phyloP scores from a whole-genome alignment of 2,329 filamentous ascomycete species.

The Arthrobotrys conoides region DNA sequence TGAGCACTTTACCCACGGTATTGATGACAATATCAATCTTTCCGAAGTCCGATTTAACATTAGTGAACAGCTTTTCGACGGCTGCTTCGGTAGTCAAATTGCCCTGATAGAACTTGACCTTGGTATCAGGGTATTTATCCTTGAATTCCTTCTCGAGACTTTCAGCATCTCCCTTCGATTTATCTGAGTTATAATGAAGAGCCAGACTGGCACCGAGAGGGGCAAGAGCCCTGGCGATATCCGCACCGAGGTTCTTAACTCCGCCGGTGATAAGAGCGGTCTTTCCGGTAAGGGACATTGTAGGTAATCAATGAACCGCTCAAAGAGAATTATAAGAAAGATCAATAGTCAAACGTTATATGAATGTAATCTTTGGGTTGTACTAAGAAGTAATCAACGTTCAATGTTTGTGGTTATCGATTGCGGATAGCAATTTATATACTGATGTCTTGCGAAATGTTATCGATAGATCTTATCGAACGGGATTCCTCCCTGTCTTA shows the following conservation, averaged over 20 bases:
- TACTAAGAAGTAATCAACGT: not conserved
- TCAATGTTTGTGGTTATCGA: not conserved
- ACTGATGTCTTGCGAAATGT: not conserved
- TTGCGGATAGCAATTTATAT: not conserved
- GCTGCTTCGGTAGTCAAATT: not conserved
- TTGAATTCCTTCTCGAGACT: not conserved
- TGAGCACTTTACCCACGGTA: slow-evolving; percentile 4
- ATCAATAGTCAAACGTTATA: not conserved
- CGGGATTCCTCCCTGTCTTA: not conserved
- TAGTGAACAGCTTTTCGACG: not conserved
- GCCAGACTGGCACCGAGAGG: slow-evolving; percentile 5
- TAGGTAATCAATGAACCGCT: not conserved
- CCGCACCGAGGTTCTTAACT: slow-evolving; percentile 13
- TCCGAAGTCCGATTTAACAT: slow-evolving; percentile 3
- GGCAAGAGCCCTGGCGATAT: slow-evolving; percentile 1
- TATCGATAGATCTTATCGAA: not conserved
- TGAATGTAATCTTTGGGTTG: too few relatives aligned
- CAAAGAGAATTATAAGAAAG: not conserved
- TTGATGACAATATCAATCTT: slow-evolving; percentile 13
- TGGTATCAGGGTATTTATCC: not conserved
- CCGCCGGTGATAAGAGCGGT: slow-evolving; percentile 1
- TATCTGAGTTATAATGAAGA: slow-evolving; percentile 13
- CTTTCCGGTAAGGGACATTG: slow-evolving; percentile 5
- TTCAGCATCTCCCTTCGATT: not conserved
- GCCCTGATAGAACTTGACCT: slow-evolving; percentile 3